Conservation (phyloP, 306 rosid genomes). For the Sophora flavescens region DNA sequence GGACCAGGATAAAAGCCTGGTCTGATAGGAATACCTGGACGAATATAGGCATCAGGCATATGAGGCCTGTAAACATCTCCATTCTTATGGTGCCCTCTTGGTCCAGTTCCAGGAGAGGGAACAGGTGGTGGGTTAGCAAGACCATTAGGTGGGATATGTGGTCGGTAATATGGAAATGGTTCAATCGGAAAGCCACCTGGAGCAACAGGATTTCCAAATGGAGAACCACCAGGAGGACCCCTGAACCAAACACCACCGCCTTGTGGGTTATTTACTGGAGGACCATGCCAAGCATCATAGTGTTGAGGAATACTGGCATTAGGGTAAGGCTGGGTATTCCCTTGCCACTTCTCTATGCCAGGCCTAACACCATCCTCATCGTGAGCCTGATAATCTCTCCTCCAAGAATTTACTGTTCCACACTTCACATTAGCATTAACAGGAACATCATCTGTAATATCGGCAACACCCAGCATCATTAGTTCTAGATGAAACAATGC, state of each 20-base stretch:
- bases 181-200: conserved; percentile 90
- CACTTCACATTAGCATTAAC: conserved; percentile 54
- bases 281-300: conserved; percentile 86
- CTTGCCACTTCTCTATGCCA: conserved; percentile 79
- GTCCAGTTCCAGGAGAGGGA: conserved; percentile 76
- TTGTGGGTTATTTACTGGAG: conserved; percentile 79
- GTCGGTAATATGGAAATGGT: conserved; percentile 81
- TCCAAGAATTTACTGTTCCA: conserved; percentile 62
- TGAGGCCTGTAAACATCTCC: conserved; percentile 91
- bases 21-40: conserved; percentile 82
- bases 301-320: conserved; percentile 71
- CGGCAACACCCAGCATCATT: conserved; percentile 34
- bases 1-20: conserved; percentile 91
- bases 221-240: conserved; percentile 88
- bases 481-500: conserved; percentile 11
- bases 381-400: conserved; percentile 65
- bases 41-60: conserved; percentile 82
- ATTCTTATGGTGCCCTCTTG: conserved; percentile 82
- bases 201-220: conserved; percentile 76
- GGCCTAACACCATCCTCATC: conserved; percentile 72
- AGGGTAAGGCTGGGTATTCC: conserved; percentile 78
- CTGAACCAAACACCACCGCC: conserved; percentile 90
- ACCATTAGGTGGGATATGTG: conserved; percentile 74
- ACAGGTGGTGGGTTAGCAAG: conserved; percentile 69
- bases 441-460: conserved; percentile 66